A percentile compares a stretch with the other conserved stretches of the same genome.
Evolutionary conservation across 2,329 filamentous ascomycete genomes (phyloP).

Genomic region (Exserohilum turcica): DNA sequence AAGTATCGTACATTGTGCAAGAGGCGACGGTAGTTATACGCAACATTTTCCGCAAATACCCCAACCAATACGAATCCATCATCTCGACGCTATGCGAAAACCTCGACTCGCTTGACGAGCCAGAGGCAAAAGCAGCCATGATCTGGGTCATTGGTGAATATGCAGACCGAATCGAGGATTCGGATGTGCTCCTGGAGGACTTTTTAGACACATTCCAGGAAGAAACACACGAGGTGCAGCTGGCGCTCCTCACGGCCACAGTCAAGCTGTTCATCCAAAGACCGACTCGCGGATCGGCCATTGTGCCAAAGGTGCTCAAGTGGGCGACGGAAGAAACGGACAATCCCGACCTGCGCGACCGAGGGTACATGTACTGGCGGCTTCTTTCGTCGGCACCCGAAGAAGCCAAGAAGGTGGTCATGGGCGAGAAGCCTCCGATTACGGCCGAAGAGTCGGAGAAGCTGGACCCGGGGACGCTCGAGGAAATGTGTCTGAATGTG

Average conservation of each 20-base stretch:
- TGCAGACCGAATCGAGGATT: constrained; percentile 95
- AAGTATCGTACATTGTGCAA: constrained; percentile 97
- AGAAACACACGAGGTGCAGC: constrained; percentile 92
- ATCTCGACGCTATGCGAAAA: constrained; percentile 96
- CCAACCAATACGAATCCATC: constrained; percentile 97
- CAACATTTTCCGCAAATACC: constrained; percentile 99
- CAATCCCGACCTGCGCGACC: constrained; percentile 92
- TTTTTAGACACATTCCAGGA: constrained; percentile 93
- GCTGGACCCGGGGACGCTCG: constrained; percentile 84
- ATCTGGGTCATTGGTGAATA: constrained; percentile 99
- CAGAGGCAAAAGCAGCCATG: constrained; percentile 97
- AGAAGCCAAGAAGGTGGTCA: constrained; percentile 84
- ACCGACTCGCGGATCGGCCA: constrained; percentile 88
- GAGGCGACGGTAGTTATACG: constrained; percentile 98
- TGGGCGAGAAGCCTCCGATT: constrained; percentile 96
- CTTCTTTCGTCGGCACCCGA: constrained; percentile 90
- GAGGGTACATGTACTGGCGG: constrained; percentile 99
- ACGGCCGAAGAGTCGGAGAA: constrained; percentile 90
- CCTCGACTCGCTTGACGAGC: constrained; percentile 93
- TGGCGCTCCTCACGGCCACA: constrained; percentile 91
- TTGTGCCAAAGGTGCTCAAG: constrained; percentile 93
- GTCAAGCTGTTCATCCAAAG: constrained; percentile 98
- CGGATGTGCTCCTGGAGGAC: constrained; percentile 89
- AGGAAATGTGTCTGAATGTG: constrained; percentile 96
- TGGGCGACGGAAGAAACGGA: constrained; percentile 99